Evolutionary conservation across 352 stramenopile genomes (phyloP), one percentile per base, ranked within the genome.

Genomic region (Globisporangium spiculum): DNA sequence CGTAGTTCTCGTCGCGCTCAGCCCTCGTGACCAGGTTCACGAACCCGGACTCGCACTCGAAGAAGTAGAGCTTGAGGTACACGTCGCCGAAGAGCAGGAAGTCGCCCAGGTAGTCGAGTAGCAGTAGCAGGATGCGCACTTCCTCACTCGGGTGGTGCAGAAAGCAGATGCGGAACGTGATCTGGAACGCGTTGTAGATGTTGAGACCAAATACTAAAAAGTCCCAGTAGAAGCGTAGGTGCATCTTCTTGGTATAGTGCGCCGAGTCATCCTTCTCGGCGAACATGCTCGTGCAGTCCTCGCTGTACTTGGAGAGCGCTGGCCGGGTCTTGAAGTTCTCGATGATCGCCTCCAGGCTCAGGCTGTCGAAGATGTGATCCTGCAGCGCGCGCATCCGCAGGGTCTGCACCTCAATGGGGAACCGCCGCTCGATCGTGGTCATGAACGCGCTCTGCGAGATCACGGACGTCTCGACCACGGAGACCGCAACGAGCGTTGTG

Each of bases 21-120:
- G 73, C 67, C 32, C 80, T 70, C n/a, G 78, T 81, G n/a, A 86
- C 34, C 3, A 94, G 57, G 27, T 90, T 91, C 0, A 52, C 52
- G 32, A 90, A 65, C 0, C 84, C 83, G 0, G 68, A 64, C 22
- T 94, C 78, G 30, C 84, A 92, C 59, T 91, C 84, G 14, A 94
- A 92, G 67, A 90, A 92, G 53, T 89, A 91, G 3, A 92, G 70
- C 50, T 91, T 89, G 7, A 92, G 74, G 32, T 89, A 83, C 32
- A 94, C 80, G 59, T 94, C 86, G 1, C 68, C 38, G 2, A 68
- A 48, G 3, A 91, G 70, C 0, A 90, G 36, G 4, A 63, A 50
- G 34, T 93, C 85, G 0, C 76, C 75, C 18, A 79, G 34, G 6
- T 80, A 71, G 53, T 93, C 83, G 1, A 81, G 57, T 2, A 75